These are phyloP conservation scores for Neofusicoccum umdonicola DNA, from an alignment of 2,329 filamentous ascomycete species.

Conservation along the genomic window DNA sequence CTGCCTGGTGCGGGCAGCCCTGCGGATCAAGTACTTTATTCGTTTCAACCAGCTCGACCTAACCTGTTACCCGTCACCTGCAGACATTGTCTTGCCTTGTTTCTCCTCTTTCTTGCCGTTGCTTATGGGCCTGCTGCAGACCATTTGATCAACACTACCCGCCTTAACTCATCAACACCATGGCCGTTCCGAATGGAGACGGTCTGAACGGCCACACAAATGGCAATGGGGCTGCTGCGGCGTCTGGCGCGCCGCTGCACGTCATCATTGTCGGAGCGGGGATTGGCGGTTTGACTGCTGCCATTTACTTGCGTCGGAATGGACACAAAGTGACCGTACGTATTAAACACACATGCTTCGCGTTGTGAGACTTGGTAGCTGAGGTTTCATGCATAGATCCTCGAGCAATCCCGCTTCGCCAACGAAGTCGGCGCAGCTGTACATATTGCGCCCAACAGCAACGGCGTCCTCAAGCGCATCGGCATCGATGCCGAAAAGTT, in stretches of 20 bases:
- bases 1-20: background rate
- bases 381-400: slow-evolving; percentile 40
- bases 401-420: slow-evolving; percentile 56
- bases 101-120: background rate
- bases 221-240: background rate
- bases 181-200: background rate
- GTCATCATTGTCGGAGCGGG: slow-evolving; percentile 45
- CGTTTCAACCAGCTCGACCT: background rate
- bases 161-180: background rate
- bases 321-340: slow-evolving; percentile 46
- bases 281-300: slow-evolving; percentile 54
- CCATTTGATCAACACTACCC: background rate
- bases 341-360: no score
- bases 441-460: slow-evolving; percentile 61
- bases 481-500: slow-evolving; percentile 42
- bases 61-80: background rate
- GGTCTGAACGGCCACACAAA: background rate
- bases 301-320: slow-evolving; percentile 53
- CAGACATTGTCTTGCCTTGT: background rate
- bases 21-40: background rate
- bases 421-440: slow-evolving; percentile 60
- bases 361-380: no score
- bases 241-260: slow-evolving; percentile 19
- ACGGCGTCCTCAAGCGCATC: slow-evolving; percentile 53
- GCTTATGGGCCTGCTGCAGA: background rate